Conservation (phyloP, 805 yeast genomes). For the Wickerhamiella shivajii region DNA sequence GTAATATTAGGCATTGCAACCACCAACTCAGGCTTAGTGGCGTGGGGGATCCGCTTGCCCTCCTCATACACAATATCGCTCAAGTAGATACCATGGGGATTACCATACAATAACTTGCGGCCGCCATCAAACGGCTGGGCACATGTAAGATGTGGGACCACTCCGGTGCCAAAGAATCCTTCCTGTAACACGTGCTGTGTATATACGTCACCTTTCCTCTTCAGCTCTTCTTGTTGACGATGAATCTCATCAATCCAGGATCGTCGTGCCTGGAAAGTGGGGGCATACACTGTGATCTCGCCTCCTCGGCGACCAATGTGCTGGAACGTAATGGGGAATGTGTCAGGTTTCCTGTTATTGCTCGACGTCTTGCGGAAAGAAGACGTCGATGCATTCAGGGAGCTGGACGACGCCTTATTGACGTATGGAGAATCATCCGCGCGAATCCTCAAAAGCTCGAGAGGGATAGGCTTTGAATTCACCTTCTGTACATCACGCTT, state of each 20-base stretch:
- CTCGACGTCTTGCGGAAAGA: conserved; percentile 28
- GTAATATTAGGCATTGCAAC: conserved; percentile 63
- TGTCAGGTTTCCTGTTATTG: conserved; percentile 16
- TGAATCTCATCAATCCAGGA: conserved; percentile 68
- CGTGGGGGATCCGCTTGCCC: conserved; percentile 23
- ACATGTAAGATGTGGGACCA: conserved; percentile 56
- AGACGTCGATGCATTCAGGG: conserved; percentile 35
- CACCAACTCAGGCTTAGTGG: conserved; percentile 46
- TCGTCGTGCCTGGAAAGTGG: conserved; percentile 44
- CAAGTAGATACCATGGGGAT: conserved; percentile 80
- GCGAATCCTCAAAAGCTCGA: conserved; percentile 50
- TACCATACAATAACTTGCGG: conserved; percentile 74
- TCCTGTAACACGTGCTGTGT: conserved; percentile 63
- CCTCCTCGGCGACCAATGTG: conserved; percentile 37
- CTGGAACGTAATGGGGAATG: conserved; percentile 34
- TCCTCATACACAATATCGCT: conserved; percentile 53
- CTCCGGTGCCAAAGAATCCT: conserved; percentile 54
- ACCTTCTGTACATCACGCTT: conserved; percentile 76
- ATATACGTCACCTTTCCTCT: conserved; percentile 63
- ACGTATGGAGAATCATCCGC: conserved; percentile 3
- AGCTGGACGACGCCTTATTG: not conserved
- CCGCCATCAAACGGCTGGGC: conserved; percentile 94
- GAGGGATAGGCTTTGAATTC: conserved; percentile 73
- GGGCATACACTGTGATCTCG: conserved; percentile 29
- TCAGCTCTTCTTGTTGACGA: conserved; percentile 60